Percentiles rank a stretch among this genome's conserved stretches.
These are phyloP conservation scores for Colletotrichum gloeosporioides DNA, from an alignment of 2,329 filamentous ascomycete species.

Conservation along the genomic window DNA sequence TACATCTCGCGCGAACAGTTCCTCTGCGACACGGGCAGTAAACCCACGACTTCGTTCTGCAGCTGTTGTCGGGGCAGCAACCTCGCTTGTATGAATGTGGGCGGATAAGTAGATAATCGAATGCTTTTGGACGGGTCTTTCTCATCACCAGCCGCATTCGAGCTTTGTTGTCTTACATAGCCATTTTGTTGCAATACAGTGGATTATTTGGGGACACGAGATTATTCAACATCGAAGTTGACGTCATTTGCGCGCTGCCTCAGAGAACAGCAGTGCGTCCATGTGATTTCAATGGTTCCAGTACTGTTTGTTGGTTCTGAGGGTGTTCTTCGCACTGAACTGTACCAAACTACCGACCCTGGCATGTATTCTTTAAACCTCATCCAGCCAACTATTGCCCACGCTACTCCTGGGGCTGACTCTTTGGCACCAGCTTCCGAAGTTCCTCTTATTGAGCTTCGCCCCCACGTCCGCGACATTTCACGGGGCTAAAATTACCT, in stretches of 20 bases:
- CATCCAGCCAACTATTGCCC: too few species aligned
- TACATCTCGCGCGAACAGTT: rapidly evolving
- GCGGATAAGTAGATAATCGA: background rate
- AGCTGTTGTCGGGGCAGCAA: background rate
- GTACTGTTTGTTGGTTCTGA: constrained; percentile 35
- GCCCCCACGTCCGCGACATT: too few species aligned
- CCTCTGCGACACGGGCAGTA: background rate
- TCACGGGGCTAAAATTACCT: too few species aligned
- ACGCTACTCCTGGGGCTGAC: too few species aligned
- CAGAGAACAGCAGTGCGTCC: constrained; percentile 50
- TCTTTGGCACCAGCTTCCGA: too few species aligned
- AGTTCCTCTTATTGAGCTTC: too few species aligned
- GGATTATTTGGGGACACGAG: too few species aligned
- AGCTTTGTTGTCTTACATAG: background rate
- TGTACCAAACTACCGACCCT: constrained; percentile 32
- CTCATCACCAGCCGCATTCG: background rate
- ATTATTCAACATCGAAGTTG: too few species aligned
- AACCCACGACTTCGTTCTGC: background rate
- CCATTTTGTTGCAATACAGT: background rate
- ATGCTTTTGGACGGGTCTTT: background rate
- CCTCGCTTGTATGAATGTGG: background rate
- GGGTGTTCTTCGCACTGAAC: constrained; percentile 33
- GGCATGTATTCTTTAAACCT: constrained; percentile 21
- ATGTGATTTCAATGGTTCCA: constrained; percentile 30
- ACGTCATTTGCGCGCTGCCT: constrained; percentile 42